Evolutionary conservation across 768 basidiomycete genomes (phyloP).

Genomic region (Mrakia blollopis): DNA sequence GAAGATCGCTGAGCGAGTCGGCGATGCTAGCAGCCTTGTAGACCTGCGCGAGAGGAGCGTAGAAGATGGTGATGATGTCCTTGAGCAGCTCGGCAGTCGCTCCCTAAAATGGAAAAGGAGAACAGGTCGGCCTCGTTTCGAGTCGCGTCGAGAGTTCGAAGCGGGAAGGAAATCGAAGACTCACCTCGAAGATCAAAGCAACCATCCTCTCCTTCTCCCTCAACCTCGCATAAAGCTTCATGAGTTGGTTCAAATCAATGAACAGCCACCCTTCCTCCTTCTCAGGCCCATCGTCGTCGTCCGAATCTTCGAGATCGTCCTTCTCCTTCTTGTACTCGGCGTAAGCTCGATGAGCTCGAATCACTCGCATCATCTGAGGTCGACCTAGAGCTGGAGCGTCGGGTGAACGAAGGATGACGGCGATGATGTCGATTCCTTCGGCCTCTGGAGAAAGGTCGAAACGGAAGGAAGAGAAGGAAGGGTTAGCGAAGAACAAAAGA

Average conservation of each 20-base stretch:
- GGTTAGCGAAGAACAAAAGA: neutral
- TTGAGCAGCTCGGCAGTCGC: conserved; percentile 90
- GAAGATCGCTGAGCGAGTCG: conserved; percentile 84
- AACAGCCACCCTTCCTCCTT: conserved; percentile 96
- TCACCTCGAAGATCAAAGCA: conserved; percentile 86
- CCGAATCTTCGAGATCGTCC: conserved; percentile 67
- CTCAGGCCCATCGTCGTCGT: conserved; percentile 77
- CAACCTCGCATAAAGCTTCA: conserved; percentile 69
- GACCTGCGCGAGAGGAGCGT: conserved; percentile 90
- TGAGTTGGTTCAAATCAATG: conserved; percentile 79
- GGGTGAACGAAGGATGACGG: conserved; percentile 69
- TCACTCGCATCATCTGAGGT: conserved; percentile 72
- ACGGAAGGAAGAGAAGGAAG: neutral
- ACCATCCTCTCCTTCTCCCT: conserved; percentile 88
- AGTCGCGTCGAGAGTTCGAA: neutral
- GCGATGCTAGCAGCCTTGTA: conserved; percentile 96
- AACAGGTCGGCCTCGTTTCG: neutral
- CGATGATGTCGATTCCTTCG: conserved; percentile 60
- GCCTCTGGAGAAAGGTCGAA: conserved; percentile 16
- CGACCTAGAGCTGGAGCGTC: conserved; percentile 70
- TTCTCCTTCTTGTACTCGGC: conserved; percentile 61
- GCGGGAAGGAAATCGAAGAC: neutral
- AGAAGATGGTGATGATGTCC: conserved; percentile 99
- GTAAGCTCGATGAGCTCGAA: conserved; percentile 73
- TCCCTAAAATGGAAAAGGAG: conserved; percentile 54